phyloP scores from a whole-genome alignment of 2,329 filamentous ascomycete species.

The Stagonosporopsis rhizophila region DNA sequence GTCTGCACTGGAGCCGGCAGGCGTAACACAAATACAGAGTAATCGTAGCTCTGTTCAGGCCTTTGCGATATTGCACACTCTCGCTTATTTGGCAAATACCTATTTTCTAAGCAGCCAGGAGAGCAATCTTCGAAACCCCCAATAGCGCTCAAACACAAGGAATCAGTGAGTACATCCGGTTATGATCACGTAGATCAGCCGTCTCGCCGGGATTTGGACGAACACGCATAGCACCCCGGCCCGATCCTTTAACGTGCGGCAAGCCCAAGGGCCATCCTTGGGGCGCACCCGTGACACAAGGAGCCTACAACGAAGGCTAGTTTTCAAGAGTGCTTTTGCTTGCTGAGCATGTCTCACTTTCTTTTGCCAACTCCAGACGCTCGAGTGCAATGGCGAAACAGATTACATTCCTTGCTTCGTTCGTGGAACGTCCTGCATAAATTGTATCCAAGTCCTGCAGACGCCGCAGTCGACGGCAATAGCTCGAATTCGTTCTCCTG shows the following conservation, averaged over 20 bases:
- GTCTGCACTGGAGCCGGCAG: constrained; percentile 24
- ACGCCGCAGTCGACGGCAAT: constrained; percentile 6
- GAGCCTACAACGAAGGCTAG: neutral
- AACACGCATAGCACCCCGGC: constrained; percentile 13
- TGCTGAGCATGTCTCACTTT: constrained; percentile 14
- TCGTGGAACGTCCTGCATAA: constrained; percentile 18
- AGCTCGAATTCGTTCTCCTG: neutral
- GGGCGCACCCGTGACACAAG: constrained; percentile 4
- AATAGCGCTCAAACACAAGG: constrained; percentile 12
- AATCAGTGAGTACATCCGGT: constrained; percentile 8
- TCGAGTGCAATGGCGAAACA: constrained; percentile 16
- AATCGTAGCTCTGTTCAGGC: constrained; percentile 3
- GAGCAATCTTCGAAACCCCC: neutral
- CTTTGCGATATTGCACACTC: constrained; percentile 6
- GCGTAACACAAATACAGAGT: constrained; percentile 39
- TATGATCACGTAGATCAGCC: constrained; percentile 19
- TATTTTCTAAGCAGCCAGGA: neutral
- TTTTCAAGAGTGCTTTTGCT: constrained; percentile 15
- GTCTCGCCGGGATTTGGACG: constrained; percentile 12
- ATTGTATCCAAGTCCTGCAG: neutral
- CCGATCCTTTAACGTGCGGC: constrained; percentile 21
- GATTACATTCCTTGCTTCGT: constrained; percentile 11
- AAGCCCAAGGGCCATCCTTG: constrained; percentile 16
- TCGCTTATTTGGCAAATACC: constrained; percentile 5
- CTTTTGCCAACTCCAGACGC: constrained; percentile 9